Evolutionary conservation across 805 yeast genomes (phyloP).

Genomic region (Starmerella scarabaei): DNA sequence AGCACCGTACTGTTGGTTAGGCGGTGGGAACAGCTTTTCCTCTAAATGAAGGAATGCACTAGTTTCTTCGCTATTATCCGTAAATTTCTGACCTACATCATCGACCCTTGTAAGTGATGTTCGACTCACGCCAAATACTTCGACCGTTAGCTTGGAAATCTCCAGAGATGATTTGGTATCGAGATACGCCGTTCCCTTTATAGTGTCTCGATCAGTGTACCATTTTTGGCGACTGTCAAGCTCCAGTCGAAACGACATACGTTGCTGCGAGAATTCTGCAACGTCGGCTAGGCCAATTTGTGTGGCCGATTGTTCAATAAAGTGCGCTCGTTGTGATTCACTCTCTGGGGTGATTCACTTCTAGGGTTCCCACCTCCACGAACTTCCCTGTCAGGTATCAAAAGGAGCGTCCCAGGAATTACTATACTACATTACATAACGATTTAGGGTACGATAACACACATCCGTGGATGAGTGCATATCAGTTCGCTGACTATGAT

Average conservation of each 20-base stretch:
- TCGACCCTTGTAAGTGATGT: conserved; percentile 31
- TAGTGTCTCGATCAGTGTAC: conserved; percentile 18
- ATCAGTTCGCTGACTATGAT: too few relatives aligned
- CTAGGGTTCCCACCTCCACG: too few relatives aligned
- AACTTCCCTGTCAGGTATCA: too few relatives aligned
- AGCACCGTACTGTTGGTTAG: conserved; percentile 15
- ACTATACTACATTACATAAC: too few relatives aligned
- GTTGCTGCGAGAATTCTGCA: too few relatives aligned
- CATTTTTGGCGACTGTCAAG: conserved; percentile 13
- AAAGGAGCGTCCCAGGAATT: too few relatives aligned
- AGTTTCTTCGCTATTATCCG: conserved; percentile 18
- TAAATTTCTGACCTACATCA: conserved; percentile 19
- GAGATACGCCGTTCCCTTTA: conserved; percentile 11
- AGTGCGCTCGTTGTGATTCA: too few relatives aligned
- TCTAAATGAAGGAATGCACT: conserved; percentile 24
- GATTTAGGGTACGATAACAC: too few relatives aligned
- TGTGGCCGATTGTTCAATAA: too few relatives aligned
- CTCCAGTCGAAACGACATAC: conserved; percentile 6
- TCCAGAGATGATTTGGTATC: conserved; percentile 7
- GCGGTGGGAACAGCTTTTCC: conserved; percentile 29
- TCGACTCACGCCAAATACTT: conserved; percentile 59
- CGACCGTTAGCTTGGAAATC: conserved; percentile 34
- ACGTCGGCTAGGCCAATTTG: too few relatives aligned
- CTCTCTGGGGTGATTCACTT: too few relatives aligned
- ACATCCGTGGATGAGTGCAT: too few relatives aligned